These are phyloP conservation scores for Kwoniella dendrophila DNA, from an alignment of 768 basidiomycete genomes.

Conservation along the genomic window DNA sequence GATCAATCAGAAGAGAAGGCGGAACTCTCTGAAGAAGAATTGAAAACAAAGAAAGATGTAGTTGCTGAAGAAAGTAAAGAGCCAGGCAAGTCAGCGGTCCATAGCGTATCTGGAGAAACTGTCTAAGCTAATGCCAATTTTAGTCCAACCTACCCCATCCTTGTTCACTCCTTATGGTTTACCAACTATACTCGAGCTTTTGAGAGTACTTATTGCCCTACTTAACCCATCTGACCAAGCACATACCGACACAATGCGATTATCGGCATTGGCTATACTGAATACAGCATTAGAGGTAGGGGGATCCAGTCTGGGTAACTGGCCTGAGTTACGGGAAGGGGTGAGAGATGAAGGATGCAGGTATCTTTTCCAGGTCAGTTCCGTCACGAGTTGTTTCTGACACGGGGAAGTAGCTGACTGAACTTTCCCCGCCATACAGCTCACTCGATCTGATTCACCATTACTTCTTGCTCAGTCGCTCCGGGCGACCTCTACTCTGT, in stretches of 20 bases:
- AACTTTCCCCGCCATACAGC: slow-evolving; percentile 45
- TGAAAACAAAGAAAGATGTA: background rate
- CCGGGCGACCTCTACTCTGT: slow-evolving; percentile 81
- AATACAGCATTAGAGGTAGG: slow-evolving; percentile 85
- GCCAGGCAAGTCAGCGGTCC: slow-evolving; percentile 1
- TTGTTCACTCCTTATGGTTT: slow-evolving; percentile 69
- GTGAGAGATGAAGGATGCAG: slow-evolving; percentile 90
- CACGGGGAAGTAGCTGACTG: slow-evolving; percentile 4
- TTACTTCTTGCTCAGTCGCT: slow-evolving; percentile 76
- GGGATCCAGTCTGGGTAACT: slow-evolving; percentile 72
- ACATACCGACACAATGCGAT: slow-evolving; percentile 92
- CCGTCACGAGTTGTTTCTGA: background rate
- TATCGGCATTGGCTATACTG: slow-evolving; percentile 82
- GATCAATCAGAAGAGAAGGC: background rate
- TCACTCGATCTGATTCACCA: slow-evolving; percentile 85
- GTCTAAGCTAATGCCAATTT: background rate
- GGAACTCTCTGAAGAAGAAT: background rate
- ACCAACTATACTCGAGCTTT: slow-evolving; percentile 85
- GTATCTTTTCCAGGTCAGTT: slow-evolving; percentile 77
- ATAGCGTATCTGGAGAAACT: background rate
- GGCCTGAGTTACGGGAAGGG: slow-evolving; percentile 74
- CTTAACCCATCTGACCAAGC: slow-evolving; percentile 91
- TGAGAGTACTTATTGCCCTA: slow-evolving; percentile 92
- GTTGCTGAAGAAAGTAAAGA: background rate
- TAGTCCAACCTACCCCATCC: slow-evolving; percentile 17